A percentile compares a stretch with the other conserved stretches of the same genome.
These are phyloP conservation scores for Sporothrix schenckii DNA, from an alignment of 2,329 filamentous ascomycete genomes.

Conservation along the genomic window DNA sequence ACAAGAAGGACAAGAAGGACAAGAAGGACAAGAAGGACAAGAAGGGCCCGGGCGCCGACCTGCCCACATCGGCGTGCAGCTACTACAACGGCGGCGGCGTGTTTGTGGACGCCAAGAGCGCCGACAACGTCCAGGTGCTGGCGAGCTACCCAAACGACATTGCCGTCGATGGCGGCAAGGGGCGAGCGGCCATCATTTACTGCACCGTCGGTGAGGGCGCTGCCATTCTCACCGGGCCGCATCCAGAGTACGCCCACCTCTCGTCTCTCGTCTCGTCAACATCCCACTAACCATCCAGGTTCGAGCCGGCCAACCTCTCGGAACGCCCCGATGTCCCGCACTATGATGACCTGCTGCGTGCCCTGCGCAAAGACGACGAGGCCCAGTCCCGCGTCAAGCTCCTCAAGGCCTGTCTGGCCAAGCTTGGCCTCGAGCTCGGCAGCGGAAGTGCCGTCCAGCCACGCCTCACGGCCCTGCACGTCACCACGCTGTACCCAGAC, in stretches of 20 bases:
- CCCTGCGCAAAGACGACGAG: conserved; percentile 69
- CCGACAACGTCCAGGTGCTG: conserved; percentile 72
- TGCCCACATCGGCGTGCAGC: conserved; percentile 66
- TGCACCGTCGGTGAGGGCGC: conserved; percentile 80
- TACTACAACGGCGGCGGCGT: conserved; percentile 97
- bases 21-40: neutral
- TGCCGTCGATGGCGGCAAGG: conserved; percentile 72
- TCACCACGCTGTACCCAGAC: conserved; percentile 69
- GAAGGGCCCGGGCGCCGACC: conserved; percentile 36
- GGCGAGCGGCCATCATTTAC: conserved; percentile 78
- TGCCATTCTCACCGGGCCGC: conserved; percentile 80
- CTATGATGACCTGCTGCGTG: conserved; percentile 71
- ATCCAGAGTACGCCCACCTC: conserved; percentile 71
- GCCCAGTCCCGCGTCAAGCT: conserved; percentile 65
- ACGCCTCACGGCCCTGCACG: conserved; percentile 76
- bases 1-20: neutral
- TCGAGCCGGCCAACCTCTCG: conserved; percentile 76
- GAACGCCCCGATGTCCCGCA: conserved; percentile 66
- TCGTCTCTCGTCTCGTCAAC: neutral
- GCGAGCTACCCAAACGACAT: conserved; percentile 77
- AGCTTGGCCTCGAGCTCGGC: conserved; percentile 79
- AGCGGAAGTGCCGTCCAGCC: conserved; percentile 69
- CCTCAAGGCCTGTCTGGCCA: conserved; percentile 75
- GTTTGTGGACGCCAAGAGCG: conserved; percentile 76
- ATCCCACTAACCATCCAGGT: conserved; percentile 55